Base-by-base conservation (phyloP, 495 filamentous ascomycete genomes). In the Penicillium verhagenii region DNA sequence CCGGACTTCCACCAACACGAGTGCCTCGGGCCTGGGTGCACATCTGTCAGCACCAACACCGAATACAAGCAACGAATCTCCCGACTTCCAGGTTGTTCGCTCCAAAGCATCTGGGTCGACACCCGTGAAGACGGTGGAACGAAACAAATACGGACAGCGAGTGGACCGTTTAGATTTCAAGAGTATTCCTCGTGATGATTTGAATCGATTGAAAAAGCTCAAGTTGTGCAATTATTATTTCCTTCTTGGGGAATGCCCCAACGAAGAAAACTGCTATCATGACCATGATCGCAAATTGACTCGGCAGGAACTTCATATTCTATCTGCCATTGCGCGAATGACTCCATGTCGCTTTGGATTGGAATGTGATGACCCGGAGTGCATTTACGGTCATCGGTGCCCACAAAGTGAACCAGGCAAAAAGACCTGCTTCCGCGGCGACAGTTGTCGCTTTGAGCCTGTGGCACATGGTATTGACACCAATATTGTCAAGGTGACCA, bases 221-320 rank as follows among this genome's bases (percentile, higher is more conserved):
- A 94, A 95, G 64, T 72, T 93, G 21, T 96, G 91, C 81, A 94
- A 94, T 66, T 88, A 90, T 57, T 83, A 92, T 67, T 93, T 86
- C 67, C 75, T 96, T 24, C 82, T 89, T 25, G 82, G 84, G 1
- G 86, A 86, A 40, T 95, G 91, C 63, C 78, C 83, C 29, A 86
- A 84, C 51, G 79, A 68, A 29, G 62, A 85, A 21, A 79, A 82
- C 11, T 96, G 91, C 69, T 82, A 81, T 39, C 90, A 94, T 63
- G 82, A 85, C 52, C 91, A 95, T 70, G 73, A 84, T 31, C 86
- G 89, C 69, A 86, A 84, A 59, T 78, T 88, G 21, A 85, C 79
- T 10, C 78, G 80, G 53, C 79, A 81, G 24, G 90, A 95, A 61
- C 73, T 85, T 60, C 77, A 80, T 21, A 84, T 83, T 0, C 78